These are phyloP conservation scores for Leptodontidium sp. DNA, from an alignment of 2,329 filamentous ascomycete species.

Conservation along the genomic window DNA sequence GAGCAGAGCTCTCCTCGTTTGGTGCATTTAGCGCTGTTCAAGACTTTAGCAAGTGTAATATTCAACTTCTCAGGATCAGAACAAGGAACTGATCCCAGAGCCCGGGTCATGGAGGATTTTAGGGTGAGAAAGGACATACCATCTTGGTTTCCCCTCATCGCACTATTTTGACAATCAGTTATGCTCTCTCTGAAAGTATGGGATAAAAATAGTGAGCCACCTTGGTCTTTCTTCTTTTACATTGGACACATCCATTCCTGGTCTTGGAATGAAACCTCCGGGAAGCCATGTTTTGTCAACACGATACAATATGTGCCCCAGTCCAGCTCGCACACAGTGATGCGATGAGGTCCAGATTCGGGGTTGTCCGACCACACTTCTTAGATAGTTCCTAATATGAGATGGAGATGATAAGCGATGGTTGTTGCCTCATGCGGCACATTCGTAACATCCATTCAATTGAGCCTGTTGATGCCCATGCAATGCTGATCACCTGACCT, in stretches of 20 bases:
- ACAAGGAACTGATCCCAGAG: no score
- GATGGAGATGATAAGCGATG: background rate
- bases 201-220: background rate
- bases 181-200: background rate
- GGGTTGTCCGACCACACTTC: background rate
- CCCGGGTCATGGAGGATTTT: no score
- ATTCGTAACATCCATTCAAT: background rate
- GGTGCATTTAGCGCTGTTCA: background rate
- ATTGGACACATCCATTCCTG: background rate
- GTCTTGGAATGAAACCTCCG: background rate
- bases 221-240: slow-evolving; percentile 2
- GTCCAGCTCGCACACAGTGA: no score
- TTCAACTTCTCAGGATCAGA: no score
- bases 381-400: background rate
- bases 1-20: slow-evolving; percentile 4
- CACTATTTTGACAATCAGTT: background rate
- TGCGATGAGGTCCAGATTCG: background rate
- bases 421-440: slow-evolving; percentile 2
- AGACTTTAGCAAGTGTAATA: no score
- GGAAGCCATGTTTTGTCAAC: background rate
- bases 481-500: background rate
- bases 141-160: slow-evolving; percentile 3
- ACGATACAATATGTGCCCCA: background rate
- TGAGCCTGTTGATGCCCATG: background rate
- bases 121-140: no score